Base-by-base conservation (phyloP, 768 basidiomycete genomes). In the Pisolithus sp. region DNA sequence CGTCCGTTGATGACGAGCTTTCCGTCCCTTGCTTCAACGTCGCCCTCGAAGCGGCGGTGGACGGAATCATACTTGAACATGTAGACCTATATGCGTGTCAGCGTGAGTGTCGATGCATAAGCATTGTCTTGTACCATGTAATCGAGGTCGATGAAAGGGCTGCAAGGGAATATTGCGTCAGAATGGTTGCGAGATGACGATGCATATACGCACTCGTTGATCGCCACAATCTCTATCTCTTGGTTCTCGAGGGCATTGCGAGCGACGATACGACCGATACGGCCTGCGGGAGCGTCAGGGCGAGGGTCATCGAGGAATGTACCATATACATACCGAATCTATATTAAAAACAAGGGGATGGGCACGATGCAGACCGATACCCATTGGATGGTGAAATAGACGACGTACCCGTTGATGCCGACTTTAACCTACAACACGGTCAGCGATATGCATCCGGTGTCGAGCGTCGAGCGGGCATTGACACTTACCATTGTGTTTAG, bases 11-110 rank as follows among this genome's bases (percentile, higher is more conserved):
- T 83, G 67, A 76, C 68, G 54, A 99, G 89, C 74, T 97, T 95
- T 62, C 89, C 91, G 60, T 91, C 88, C 76, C 86, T 85, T 71
- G 77, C 71, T 70, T 83, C 78, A 61, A 95, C 80, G 45, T 80
- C 70, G 57, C 94, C 95, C 67, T 89, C 85, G 83, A 87, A 98
- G 68, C 87, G 83, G 48, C 93, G 86, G 74, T 95, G 92, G 57
- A 92, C 89, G 52, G 92, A 88, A 69, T 94, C 92, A 67, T 83
- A 94, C 78, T 93, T 95, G 88, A 96, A 94, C 92, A 96, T 93
- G 82, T 96, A 96, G 68, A 93, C 87, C 89, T 91, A 53, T 20
- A 50, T 18, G 49, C 30, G 5, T 20, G 24, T 49, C 20, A 42
- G 42, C 46, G 18, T 39, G 20, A 15, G 41, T 10, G 28, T 9